These are phyloP conservation scores for Hygrophila difformis DNA, from an alignment of 257 asterid genomes.

Conservation along the genomic window DNA sequence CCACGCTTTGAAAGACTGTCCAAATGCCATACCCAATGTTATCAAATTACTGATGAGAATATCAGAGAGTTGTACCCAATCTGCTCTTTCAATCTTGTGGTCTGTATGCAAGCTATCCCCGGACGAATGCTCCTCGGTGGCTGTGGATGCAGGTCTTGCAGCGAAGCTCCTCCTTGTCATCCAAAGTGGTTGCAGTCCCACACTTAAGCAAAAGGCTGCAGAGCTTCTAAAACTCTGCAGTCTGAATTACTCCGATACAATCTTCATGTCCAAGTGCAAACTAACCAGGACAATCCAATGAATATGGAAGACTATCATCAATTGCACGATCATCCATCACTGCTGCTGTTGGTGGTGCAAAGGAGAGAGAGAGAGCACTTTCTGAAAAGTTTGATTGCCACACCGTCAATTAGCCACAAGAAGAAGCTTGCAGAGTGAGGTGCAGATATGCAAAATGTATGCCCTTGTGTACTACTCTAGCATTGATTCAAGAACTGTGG, in stretches of 20 bases:
- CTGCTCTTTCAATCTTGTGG: slow-evolving; percentile 50
- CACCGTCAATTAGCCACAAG: background rate
- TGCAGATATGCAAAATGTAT: background rate
- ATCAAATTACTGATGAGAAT: slow-evolving; percentile 49
- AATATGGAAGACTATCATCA: slow-evolving; percentile 15
- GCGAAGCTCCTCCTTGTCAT: slow-evolving; percentile 68
- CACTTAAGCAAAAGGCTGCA: slow-evolving; percentile 51
- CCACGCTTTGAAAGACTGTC: slow-evolving; percentile 49
- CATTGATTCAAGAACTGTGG: slow-evolving; percentile 15
- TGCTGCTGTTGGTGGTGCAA: background rate
- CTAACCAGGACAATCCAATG: slow-evolving; percentile 61
- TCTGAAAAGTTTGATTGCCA: background rate
- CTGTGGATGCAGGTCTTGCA: slow-evolving; percentile 67
- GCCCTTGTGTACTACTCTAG: background rate
- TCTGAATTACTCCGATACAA: slow-evolving; percentile 49
- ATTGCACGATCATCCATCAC: background rate
- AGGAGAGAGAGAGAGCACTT: background rate
- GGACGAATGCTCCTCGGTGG: slow-evolving; percentile 50
- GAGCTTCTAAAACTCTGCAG: slow-evolving; percentile 74
- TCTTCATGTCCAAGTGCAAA: slow-evolving; percentile 68
- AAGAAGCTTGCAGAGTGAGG: slow-evolving; percentile 4
- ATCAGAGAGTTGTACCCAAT: slow-evolving; percentile 50
- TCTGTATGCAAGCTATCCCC: slow-evolving; percentile 49
- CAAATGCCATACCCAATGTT: slow-evolving; percentile 34
- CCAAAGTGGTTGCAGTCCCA: slow-evolving; percentile 59